These are phyloP conservation scores for Aciculosporium take DNA, from an alignment of 2,329 filamentous ascomycete species.

Conservation along the genomic window DNA sequence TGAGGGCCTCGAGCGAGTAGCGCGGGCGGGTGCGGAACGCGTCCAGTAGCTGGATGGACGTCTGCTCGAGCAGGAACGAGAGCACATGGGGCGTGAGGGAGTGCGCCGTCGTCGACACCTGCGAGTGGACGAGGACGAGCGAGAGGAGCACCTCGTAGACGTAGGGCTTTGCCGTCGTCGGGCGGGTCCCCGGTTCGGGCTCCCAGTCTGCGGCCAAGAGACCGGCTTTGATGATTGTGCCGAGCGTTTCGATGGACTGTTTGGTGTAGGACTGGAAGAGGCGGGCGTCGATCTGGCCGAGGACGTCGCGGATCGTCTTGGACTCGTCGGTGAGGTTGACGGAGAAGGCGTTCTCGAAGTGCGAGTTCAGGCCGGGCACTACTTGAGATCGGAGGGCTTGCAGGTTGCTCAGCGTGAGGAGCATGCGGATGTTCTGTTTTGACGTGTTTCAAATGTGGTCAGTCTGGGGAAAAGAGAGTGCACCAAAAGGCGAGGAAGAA, in stretches of 20 bases:
- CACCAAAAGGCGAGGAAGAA: constrained; percentile 10
- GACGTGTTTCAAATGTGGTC: neutral
- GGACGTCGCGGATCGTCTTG: constrained; percentile 80
- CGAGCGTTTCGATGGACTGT: constrained; percentile 55
- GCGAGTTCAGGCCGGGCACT: constrained; percentile 74
- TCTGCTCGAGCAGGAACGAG: constrained; percentile 72
- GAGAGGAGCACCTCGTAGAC: constrained; percentile 75
- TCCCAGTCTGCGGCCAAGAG: constrained; percentile 60
- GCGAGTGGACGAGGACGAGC: constrained; percentile 82
- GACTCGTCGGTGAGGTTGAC: constrained; percentile 89
- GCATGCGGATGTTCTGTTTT: constrained; percentile 70
- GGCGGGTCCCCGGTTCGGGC: constrained; percentile 40
- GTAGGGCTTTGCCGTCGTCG: constrained; percentile 70
- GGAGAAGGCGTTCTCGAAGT: constrained; percentile 88
- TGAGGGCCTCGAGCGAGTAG: constrained; percentile 69
- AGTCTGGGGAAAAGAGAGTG: neutral
- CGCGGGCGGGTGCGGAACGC: constrained; percentile 55
- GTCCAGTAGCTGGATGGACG: constrained; percentile 64
- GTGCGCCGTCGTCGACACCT: constrained; percentile 66
- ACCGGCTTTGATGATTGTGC: constrained; percentile 56
- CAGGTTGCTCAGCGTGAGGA: constrained; percentile 86
- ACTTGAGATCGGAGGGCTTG: constrained; percentile 67
- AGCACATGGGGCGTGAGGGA: constrained; percentile 69
- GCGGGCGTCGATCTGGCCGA: constrained; percentile 76
- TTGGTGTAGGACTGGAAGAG: constrained; percentile 88